phyloP scores from a whole-genome alignment of 257 asterid genomes.

The Solanum pimpinellifolium region DNA sequence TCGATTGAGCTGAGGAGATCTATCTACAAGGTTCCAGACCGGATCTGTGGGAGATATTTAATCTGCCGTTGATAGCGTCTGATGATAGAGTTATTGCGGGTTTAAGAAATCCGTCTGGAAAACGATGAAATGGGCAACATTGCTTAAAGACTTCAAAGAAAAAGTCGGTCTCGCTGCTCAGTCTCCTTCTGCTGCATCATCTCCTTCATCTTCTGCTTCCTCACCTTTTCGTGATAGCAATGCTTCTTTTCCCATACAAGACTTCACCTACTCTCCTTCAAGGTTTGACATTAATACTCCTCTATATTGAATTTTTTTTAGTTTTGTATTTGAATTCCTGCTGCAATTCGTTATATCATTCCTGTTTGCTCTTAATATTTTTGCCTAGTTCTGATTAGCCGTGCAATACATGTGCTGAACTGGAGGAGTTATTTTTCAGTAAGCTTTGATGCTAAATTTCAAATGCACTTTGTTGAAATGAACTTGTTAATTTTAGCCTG shows the following conservation, averaged over 20 bases:
- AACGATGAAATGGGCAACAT: constrained; percentile 98
- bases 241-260: constrained; percentile 38
- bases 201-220: constrained; percentile 35
- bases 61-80: constrained; percentile 23
- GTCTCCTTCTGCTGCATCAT: constrained; percentile 40
- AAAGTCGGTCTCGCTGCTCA: constrained; percentile 82
- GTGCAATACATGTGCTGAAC: background rate
- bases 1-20: constrained; percentile 26
- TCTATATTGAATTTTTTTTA: background rate
- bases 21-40: constrained; percentile 43
- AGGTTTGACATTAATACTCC: constrained; percentile 31
- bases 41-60: constrained; percentile 46
- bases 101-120: constrained; percentile 50
- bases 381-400: background rate
- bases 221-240: constrained; percentile 47
- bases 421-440: background rate
- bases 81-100: constrained; percentile 59
- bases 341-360: background rate
- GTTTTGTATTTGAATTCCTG: background rate
- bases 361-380: background rate
- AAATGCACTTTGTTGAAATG: background rate
- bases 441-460: background rate
- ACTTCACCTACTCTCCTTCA: constrained; percentile 51
- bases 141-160: constrained; percentile 95
- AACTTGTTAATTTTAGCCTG: background rate